Evolutionary conservation across 192 early-diverging fungal species (phyloP), one percentile per base, ranked within the genome.

Genomic region (Tieghemiomyces parasiticus): DNA sequence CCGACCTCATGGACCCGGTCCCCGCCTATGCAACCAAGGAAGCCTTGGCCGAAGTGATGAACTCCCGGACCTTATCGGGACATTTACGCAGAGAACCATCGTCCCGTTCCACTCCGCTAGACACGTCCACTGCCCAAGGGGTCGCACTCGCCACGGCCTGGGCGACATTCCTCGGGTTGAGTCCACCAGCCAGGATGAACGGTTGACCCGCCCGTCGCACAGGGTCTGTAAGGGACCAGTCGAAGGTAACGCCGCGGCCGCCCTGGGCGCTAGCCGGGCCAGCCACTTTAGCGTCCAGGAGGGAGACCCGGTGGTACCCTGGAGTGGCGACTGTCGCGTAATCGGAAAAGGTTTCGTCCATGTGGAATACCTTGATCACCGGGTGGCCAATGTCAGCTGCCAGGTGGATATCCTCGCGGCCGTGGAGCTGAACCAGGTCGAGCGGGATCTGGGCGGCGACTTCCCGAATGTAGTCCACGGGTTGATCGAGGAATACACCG

Each of bases 361-460:
- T 75, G 63, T 92, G 90, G 71, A 92, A 83, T 1, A 86, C 92
- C 65, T 96, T 92, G 73, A 95, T 86, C 14, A 87, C 84, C 2
- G 90, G 90, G 0, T 88, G 80, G 20, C 88, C 83, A 32, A 94
- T 71, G 46, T 87, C 78, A 42, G 63, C 73, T 0, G 86, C 81
- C 63, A 84, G 58, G 35, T 80, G 76, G 4, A 63, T 34, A 31
- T 76, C 67, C 70, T 95, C 93, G 32, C 76, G 67, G 0, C 92
- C 91, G 71, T 99, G 97, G 55, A 97, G 75, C 77, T 99, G 97
- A 20, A 96, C 85, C 34, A 95, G 49, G 67, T 99, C 95, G 24
- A 99, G 74, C 22, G 83, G 81, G 22, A 85, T 76, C 22, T 64
- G 64, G 22, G 70, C 62, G 3, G 81, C 83, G 8, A 85, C 75